Evolutionary conservation across 345 rosid species (phyloP).

Genomic region (Linum usitatissimum): DNA sequence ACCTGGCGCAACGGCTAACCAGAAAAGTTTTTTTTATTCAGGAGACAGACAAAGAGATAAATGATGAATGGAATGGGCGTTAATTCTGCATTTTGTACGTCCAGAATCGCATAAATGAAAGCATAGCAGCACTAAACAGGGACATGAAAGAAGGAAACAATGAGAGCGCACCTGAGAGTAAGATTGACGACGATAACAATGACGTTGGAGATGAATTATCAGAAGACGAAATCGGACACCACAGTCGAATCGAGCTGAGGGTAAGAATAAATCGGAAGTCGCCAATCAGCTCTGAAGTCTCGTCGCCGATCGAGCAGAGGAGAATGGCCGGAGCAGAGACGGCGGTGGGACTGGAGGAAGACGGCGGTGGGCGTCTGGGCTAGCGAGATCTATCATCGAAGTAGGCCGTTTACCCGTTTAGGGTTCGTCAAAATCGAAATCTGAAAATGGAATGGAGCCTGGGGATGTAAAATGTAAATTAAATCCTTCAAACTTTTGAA

Average conservation of each 20-base stretch:
- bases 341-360: too few species aligned
- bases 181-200: not conserved
- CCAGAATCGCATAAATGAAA: too few species aligned
- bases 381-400: too few species aligned
- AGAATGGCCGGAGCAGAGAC: too few species aligned
- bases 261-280: not conserved
- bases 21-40: not conserved
- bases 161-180: not conserved
- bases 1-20: not conserved
- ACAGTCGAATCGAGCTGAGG: not conserved
- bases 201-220: not conserved
- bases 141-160: not conserved
- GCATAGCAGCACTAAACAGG: too few species aligned
- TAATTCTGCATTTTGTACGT: not conserved
- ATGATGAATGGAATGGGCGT: not conserved
- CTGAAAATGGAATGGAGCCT: too few species aligned
- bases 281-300: not conserved
- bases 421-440: too few species aligned
- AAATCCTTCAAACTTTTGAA: too few species aligned
- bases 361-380: too few species aligned
- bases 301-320: too few species aligned
- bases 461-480: too few species aligned
- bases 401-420: too few species aligned
- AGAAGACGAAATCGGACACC: not conserved
- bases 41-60: not conserved